A percentile compares a stretch with the other conserved stretches of the same genome.
Conservation (phyloP, 352 stramenopile species). For the Globisporangium recalcitrans region DNA sequence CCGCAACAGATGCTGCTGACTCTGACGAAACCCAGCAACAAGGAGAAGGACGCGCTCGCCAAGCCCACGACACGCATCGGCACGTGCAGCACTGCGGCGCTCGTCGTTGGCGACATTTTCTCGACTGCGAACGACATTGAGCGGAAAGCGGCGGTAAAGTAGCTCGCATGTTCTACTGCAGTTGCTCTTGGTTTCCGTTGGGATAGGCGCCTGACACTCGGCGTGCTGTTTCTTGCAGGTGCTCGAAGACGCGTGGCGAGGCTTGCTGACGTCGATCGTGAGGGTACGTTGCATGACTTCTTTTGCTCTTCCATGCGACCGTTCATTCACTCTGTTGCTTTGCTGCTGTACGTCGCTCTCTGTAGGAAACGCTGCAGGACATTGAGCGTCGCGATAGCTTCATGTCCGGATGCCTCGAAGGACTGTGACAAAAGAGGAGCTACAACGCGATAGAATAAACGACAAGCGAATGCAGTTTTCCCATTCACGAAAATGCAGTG, state of each 20-base stretch:
- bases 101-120: conserved; percentile 42
- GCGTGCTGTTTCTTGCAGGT: conserved; percentile 23
- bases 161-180: too few species aligned
- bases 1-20: neutral
- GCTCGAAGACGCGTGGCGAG: conserved; percentile 50
- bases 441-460: neutral
- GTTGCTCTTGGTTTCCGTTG: too few species aligned
- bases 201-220: too few species aligned
- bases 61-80: neutral
- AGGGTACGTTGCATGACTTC: conserved; percentile 25
- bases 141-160: conserved; percentile 45
- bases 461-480: neutral
- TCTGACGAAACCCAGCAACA: conserved; percentile 8
- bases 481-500: neutral
- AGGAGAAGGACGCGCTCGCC: conserved; percentile 18
- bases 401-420: conserved; percentile 63
- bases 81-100: conserved; percentile 14
- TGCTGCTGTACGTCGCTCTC: neutral
- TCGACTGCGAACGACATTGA: conserved; percentile 39
- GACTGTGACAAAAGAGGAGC: conserved; percentile 26
- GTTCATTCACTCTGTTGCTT: neutral
- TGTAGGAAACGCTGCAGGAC: conserved; percentile 62
- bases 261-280: conserved; percentile 47
- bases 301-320: neutral
- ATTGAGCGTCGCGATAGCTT: conserved; percentile 60